Conservation (phyloP, 2,329 filamentous ascomycete genomes). For the Talaromyces piceae region DNA sequence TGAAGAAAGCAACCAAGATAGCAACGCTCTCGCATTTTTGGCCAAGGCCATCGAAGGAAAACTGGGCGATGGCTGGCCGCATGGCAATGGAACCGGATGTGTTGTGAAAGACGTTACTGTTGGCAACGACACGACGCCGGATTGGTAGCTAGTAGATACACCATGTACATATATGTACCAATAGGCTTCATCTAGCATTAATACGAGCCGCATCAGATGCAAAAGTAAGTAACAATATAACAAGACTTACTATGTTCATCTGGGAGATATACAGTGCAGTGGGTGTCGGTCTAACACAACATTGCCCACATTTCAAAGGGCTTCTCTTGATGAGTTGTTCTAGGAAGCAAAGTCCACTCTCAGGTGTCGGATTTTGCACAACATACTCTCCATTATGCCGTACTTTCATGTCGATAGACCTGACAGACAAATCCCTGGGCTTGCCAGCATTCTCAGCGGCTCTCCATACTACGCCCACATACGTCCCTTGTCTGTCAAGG, state of each 20-base stretch:
- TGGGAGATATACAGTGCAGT: no score
- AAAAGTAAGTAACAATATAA: not conserved
- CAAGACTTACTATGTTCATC: conserved; percentile 18
- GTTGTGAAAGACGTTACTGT: conserved; percentile 6
- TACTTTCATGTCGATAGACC: conserved; percentile 32
- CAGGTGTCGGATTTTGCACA: conserved; percentile 26
- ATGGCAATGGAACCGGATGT: conserved; percentile 1
- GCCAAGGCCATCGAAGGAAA: not conserved
- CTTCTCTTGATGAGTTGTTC: conserved; percentile 21
- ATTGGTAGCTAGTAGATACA: conserved; percentile 8
- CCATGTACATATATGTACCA: not conserved
- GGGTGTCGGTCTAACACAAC: no score
- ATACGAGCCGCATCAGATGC: not conserved
- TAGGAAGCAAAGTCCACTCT: conserved; percentile 37
- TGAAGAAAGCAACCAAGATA: not conserved
- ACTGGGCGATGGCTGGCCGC: conserved; percentile 2
- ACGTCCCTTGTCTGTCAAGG: no score
- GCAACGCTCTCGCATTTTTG: not conserved
- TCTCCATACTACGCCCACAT: no score
- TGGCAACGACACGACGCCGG: conserved; percentile 3
- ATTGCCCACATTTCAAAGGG: no score
- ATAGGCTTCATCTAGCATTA: not conserved
- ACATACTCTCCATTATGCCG: conserved; percentile 36
- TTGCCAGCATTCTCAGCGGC: conserved; percentile 34
- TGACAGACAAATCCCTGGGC: conserved; percentile 39